Evolutionary conservation across 306 rosid genomes (phyloP).

Genomic region (Lithocarpus polystachyus): DNA sequence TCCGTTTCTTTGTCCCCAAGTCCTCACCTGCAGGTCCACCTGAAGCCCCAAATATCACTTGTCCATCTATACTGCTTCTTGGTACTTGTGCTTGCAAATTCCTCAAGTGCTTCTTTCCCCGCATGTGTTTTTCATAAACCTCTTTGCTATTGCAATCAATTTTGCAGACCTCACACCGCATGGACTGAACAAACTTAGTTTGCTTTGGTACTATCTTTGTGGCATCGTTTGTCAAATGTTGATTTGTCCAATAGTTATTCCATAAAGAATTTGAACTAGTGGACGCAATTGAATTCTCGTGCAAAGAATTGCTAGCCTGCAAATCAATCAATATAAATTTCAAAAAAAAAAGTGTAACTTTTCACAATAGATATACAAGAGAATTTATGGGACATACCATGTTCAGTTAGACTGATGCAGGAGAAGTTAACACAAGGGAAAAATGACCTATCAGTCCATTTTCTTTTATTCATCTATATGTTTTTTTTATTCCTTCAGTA

Average conservation of each 20-base stretch:
- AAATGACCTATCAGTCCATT: no score
- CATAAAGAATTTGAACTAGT: conserved; percentile 33
- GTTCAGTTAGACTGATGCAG: neutral
- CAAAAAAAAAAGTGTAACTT: conserved; percentile 3
- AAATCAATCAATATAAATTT: conserved; percentile 11
- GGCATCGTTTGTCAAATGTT: conserved; percentile 15
- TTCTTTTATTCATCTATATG: no score
- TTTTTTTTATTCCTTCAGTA: no score
- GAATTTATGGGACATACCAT: neutral
- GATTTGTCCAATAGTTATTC: conserved; percentile 30
- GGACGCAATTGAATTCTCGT: conserved; percentile 32
- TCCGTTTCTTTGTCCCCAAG: conserved; percentile 40
- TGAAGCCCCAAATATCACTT: conserved; percentile 21
- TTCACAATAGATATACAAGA: neutral
- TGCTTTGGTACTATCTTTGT: conserved; percentile 21
- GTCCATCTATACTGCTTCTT: conserved; percentile 22
- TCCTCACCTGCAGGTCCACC: conserved; percentile 21
- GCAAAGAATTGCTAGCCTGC: conserved; percentile 42
- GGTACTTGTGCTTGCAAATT: conserved; percentile 32
- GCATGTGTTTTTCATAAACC: conserved; percentile 43
- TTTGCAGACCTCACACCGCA: conserved; percentile 48
- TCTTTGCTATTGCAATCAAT: conserved; percentile 41
- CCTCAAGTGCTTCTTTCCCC: conserved; percentile 47
- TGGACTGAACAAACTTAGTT: conserved; percentile 23
- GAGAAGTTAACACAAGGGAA: neutral